Evolutionary conservation across 2,329 filamentous ascomycete species (phyloP).

Genomic region (Colletotrichum truncatum): DNA sequence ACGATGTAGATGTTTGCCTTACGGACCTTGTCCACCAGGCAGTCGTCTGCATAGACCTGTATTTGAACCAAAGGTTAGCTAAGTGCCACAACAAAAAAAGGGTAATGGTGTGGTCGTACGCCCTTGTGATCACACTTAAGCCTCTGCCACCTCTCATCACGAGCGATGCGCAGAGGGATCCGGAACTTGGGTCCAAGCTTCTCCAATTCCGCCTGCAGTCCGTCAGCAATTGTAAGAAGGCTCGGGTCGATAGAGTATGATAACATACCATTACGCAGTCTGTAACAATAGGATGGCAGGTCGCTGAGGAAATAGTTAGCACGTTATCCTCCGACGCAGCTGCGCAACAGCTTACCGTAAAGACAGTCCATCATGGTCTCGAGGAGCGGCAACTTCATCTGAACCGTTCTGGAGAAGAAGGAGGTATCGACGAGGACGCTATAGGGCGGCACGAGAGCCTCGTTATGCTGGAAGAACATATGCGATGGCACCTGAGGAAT

Average conservation of each 20-base stretch:
- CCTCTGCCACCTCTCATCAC: slow-evolving; percentile 89
- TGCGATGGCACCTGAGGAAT: slow-evolving; percentile 79
- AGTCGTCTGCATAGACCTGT: slow-evolving; percentile 81
- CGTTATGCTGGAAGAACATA: slow-evolving; percentile 92
- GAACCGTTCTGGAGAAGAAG: slow-evolving; percentile 66
- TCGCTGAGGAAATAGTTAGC: slow-evolving; percentile 62
- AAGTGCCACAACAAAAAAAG: no score
- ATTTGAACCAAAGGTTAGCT: background rate
- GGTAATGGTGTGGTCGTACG: slow-evolving; percentile 38
- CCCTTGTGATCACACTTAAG: slow-evolving; percentile 92
- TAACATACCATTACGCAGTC: slow-evolving; percentile 52
- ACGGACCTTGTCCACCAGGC: slow-evolving; percentile 77
- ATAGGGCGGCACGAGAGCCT: slow-evolving; percentile 85
- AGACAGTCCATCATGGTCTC: slow-evolving; percentile 94
- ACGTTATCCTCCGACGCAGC: background rate
- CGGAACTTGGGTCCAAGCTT: slow-evolving; percentile 91
- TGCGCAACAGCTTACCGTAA: slow-evolving; percentile 52
- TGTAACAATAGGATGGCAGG: slow-evolving; percentile 89
- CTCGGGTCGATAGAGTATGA: background rate
- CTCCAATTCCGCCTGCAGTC: slow-evolving; percentile 71
- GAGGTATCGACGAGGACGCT: slow-evolving; percentile 78
- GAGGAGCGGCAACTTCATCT: slow-evolving; percentile 87
- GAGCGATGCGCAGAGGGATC: slow-evolving; percentile 83
- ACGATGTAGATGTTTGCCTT: slow-evolving; percentile 75
- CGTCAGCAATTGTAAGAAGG: background rate